Conservation (phyloP, 352 stramenopile genomes). For the Ochromonadaceae sp. region DNA sequence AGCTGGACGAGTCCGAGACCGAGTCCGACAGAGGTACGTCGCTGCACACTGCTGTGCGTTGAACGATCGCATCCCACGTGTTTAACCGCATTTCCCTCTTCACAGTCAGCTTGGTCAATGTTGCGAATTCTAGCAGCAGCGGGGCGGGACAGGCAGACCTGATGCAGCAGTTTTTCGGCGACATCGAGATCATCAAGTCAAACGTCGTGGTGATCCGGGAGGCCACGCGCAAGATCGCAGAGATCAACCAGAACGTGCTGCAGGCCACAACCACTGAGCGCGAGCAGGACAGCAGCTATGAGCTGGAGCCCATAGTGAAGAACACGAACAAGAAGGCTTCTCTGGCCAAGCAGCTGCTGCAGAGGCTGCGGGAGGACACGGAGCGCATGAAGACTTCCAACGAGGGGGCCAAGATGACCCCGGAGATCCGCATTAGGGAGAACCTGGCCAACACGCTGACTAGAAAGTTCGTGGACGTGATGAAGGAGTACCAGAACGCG, state of each 20-base stretch:
- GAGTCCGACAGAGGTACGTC: constrained; percentile 1
- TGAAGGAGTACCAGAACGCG: constrained; percentile 92
- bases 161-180: constrained; percentile 87
- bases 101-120: not conserved
- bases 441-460: constrained; percentile 92
- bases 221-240: constrained; percentile 68
- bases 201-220: constrained; percentile 72
- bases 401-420: not conserved
- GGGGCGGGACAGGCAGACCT: constrained; percentile 26
- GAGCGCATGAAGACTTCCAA: constrained; percentile 5
- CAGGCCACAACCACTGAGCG: constrained; percentile 76
- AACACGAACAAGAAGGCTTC: constrained; percentile 73
- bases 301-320: constrained; percentile 72
- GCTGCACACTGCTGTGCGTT: not conserved
- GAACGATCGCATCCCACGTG: not conserved
- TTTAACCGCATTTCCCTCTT: not conserved
- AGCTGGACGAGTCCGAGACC: not conserved
- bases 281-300: constrained; percentile 71
- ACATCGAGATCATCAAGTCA: constrained; percentile 81
- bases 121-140: not conserved
- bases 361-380: constrained; percentile 17
- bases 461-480: constrained; percentile 95
- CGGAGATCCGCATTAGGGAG: constrained; percentile 67
- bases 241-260: constrained; percentile 78
- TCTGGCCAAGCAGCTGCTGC: constrained; percentile 59